Base-by-base conservation (phyloP, 768 basidiomycete genomes). In the Rhizopogon salebrosus region DNA sequence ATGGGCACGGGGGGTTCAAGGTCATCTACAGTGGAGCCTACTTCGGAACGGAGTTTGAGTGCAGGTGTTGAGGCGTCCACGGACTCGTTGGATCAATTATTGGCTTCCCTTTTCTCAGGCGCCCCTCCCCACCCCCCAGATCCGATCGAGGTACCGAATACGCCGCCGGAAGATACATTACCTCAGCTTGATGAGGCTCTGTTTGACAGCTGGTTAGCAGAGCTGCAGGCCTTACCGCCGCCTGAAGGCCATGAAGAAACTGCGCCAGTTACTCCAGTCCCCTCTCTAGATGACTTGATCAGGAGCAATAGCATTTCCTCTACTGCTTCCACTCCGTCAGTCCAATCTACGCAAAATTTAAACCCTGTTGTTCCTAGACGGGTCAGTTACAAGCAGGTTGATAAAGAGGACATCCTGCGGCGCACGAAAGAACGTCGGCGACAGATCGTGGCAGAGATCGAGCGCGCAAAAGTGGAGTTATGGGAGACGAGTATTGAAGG, bases 401-500 rank as follows among this genome's bases (percentile, higher is more conserved):
- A 68, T 43, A 77, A 72, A 56, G 72, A 69, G 23, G 77, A 75
- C 10, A 68, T 84, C 20, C 54, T 89, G 29, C 69, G 64, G 40
- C 75, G 76, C 13, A 87, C 85, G 13, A 72, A 69, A 50, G 79
- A 80, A 59, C 74, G 79, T 60, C 77, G 80, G 54, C 66, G 68
- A 51, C 72, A 79, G 58, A 58, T 91, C 35, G 68, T 70, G 51
- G 68, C 67, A 9, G 83, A 85, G 67, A 68, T 90, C 41, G 76
- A 83, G 45, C 72, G 70, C 49, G 79, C 83, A 22, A 85, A 84
- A 61, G 73, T 80, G 26, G 82, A 85, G 60, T 66, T 89, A 52
- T 89, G 89, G 89, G 86, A 88, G 69, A 76, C 77, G 48, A 83
- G 80, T 37, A 75, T 88, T 48, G 87, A 88, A 67, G 79, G 83